Conservation (phyloP, 352 stramenopile species). For the Globisporangium acanthophoron region DNA sequence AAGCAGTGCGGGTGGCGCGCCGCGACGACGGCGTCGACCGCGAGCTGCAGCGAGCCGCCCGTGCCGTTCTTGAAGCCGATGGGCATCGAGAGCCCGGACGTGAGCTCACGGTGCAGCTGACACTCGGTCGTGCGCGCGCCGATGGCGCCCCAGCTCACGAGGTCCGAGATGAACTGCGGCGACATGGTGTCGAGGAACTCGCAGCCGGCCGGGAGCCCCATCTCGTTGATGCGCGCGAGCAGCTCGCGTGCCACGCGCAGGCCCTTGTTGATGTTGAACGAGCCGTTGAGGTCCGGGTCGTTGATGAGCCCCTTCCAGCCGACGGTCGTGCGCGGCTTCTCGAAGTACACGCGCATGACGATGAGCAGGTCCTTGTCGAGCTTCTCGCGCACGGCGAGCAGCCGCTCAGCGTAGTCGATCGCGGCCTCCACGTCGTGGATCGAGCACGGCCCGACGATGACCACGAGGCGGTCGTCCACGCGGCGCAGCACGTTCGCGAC, state of each 20-base stretch:
- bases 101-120: constrained; percentile 87
- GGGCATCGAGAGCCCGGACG: constrained; percentile 85
- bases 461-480: constrained; percentile 79
- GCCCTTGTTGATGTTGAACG: constrained; percentile 91
- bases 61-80: constrained; percentile 92
- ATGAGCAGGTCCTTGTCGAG: constrained; percentile 82
- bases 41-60: constrained; percentile 79
- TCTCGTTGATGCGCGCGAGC: constrained; percentile 81
- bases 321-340: constrained; percentile 87
- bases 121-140: constrained; percentile 88
- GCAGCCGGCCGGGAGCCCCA: constrained; percentile 75
- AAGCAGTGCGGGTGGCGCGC: constrained; percentile 85
- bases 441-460: constrained; percentile 85
- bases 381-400: constrained; percentile 64
- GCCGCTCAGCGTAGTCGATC: constrained; percentile 77
- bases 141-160: constrained; percentile 89
- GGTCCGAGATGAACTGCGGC: constrained; percentile 86
- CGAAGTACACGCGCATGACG: constrained; percentile 90
- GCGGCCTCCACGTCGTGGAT: constrained; percentile 86
- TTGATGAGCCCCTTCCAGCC: constrained; percentile 91
- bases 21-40: constrained; percentile 80
- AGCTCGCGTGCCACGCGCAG: constrained; percentile 79
- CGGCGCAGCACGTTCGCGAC: constrained; percentile 71
- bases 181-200: constrained; percentile 91
- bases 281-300: constrained; percentile 84